Conservation (phyloP, 1,284 basidiomycete species). For the Pholiota adiposa region DNA sequence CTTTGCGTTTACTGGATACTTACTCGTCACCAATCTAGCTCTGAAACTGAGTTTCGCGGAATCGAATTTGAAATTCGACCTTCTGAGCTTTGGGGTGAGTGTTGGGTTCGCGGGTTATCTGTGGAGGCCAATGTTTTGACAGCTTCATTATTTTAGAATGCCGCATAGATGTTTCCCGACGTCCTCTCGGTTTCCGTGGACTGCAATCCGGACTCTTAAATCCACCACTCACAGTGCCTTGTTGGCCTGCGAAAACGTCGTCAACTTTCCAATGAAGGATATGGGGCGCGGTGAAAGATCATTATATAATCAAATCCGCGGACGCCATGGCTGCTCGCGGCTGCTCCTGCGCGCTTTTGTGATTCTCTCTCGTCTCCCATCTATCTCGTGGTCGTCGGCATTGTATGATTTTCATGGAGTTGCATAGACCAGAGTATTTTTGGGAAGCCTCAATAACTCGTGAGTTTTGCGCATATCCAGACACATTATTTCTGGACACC, state of each 20-base stretch:
- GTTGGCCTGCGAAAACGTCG: no score
- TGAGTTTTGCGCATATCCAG: neutral
- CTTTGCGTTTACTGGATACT: neutral
- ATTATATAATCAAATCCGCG: neutral
- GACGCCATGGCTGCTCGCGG: neutral
- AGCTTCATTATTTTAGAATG: neutral
- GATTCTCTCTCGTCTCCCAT: neutral
- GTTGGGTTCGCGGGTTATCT: neutral
- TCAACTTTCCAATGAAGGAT: neutral
- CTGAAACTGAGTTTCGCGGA: neutral
- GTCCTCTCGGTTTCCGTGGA: neutral
- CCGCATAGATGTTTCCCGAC: neutral
- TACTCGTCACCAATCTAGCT: neutral
- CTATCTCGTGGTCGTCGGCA: neutral
- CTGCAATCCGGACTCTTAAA: no score
- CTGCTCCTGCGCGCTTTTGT: neutral
- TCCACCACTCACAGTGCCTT: no score
- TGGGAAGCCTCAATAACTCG: neutral
- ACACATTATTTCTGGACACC: neutral
- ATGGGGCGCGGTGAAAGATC: neutral
- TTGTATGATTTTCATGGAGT: neutral
- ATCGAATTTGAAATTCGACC: neutral
- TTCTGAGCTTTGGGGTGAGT: neutral
- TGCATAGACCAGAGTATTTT: neutral
- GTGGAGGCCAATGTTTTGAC: neutral